These are phyloP conservation scores for Pythium pyrilobum DNA, from an alignment of 352 stramenopile genomes.

Conservation along the genomic window DNA sequence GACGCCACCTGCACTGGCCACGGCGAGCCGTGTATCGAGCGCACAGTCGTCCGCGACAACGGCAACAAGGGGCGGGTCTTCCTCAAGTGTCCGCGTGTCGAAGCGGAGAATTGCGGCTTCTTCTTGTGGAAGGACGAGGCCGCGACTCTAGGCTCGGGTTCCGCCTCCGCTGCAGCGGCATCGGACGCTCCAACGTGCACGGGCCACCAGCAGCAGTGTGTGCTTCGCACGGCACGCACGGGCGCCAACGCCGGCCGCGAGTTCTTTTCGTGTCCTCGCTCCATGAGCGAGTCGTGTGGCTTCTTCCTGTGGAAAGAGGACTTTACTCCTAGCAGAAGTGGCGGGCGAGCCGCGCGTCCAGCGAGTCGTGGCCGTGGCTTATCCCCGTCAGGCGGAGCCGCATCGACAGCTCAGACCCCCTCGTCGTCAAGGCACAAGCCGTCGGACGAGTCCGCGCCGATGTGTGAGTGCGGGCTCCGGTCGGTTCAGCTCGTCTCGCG, in stretches of 20 bases:
- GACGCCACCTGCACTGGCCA: constrained; percentile 43
- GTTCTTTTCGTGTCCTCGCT: constrained; percentile 89
- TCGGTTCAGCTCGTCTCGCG: constrained; percentile 52
- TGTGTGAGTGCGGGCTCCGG: constrained; percentile 42
- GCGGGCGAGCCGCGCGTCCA: background rate
- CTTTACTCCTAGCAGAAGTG: background rate
- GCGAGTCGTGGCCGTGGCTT: background rate
- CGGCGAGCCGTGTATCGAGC: constrained; percentile 55
- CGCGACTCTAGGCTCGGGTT: background rate
- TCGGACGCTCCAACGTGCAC: constrained; percentile 30
- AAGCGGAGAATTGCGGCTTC: constrained; percentile 59
- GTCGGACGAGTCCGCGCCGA: background rate
- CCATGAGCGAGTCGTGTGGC: constrained; percentile 70
- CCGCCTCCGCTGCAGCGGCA: background rate
- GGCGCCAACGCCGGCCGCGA: constrained; percentile 86
- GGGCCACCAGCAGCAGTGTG: constrained; percentile 38
- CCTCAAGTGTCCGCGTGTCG: constrained; percentile 43
- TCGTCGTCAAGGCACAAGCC: background rate
- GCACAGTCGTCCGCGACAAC: constrained; percentile 58
- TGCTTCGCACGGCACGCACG: constrained; percentile 39
- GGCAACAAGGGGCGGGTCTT: constrained; percentile 66
- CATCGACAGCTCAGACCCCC: background rate
- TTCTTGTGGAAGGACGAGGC: constrained; percentile 75
- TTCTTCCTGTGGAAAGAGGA: constrained; percentile 94
- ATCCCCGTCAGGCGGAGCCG: background rate